Conservation (phyloP, 257 asterid species). For the Solanum medicagineum region DNA sequence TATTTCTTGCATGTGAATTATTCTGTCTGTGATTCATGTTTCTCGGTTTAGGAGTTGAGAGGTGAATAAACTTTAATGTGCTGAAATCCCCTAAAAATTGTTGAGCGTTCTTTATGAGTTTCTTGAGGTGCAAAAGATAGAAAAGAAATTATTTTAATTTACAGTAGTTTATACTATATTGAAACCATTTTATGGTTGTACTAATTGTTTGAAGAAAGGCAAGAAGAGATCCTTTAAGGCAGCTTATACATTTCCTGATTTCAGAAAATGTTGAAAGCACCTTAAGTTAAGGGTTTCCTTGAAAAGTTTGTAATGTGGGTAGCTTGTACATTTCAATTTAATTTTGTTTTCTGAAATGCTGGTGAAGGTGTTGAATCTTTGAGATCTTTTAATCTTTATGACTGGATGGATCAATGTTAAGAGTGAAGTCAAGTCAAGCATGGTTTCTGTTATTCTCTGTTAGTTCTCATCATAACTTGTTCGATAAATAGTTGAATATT, state of each 20-base stretch:
- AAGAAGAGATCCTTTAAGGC: neutral
- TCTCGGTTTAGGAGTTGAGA: neutral
- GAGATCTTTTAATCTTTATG: neutral
- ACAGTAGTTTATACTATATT: neutral
- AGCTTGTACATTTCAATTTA: neutral
- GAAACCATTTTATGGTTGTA: neutral
- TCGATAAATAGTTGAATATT: neutral
- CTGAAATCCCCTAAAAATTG: neutral
- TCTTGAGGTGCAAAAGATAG: neutral
- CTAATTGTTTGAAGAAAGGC: neutral
- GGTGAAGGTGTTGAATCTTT: neutral
- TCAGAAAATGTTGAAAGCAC: neutral
- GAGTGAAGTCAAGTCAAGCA: neutral
- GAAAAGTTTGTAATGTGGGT: neutral
- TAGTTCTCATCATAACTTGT: neutral
- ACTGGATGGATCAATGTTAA: neutral
- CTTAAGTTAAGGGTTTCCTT: neutral
- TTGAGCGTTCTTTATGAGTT: neutral
- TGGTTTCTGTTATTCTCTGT: neutral
- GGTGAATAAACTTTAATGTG: neutral
- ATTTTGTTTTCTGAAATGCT: neutral
- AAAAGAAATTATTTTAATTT: neutral
- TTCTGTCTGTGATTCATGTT: neutral
- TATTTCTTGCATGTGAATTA: neutral
- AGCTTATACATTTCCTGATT: neutral